Evolutionary conservation across 768 basidiomycete genomes (phyloP), one percentile per base, ranked within the genome.

Genomic region (Tricholoma saponaceum): DNA sequence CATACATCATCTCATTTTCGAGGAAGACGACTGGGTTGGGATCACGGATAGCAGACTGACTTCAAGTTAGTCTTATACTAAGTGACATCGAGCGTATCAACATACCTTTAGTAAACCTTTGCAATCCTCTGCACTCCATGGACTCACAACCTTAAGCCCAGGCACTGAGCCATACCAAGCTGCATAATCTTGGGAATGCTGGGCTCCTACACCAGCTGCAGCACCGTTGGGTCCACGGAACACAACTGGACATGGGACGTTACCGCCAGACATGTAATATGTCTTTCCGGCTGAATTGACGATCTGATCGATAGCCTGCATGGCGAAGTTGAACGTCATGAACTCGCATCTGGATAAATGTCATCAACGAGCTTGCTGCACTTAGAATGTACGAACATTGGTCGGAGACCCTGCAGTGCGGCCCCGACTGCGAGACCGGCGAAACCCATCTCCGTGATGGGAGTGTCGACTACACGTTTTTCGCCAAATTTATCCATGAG

Each of bases 271-370:
- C 97, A 99, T 99, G 84, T 99, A 99, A 76, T 98, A 95, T 4
- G 97, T 99, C 81, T 98, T 99, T 59, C 93, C 97, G 56, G 90
- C 97, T n/a, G 97, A 98, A 83, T 99, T 99, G 75, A 99, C 94
- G 61, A 99, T 99, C 70, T 99, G 97, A 78, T 99, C 97, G 72
- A 99, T 98, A 58, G 97, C 95, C 76, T 95, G 94, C 96, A 98
- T 99, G 63, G 96, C 96, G 71, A 99, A 98, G 82, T 99, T 98
- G 82, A 96, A 98, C 14, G 96, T 98, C 96, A 98, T 98, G 80
- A 98, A 99, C 80, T 98, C 96, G 83, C 95, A 98, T 68, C 92
- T 94, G 58, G 30, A 37, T 23, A 32, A 26, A 39, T 37, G 28
- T 41, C 23, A 62, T 58, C 55, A 46, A 66, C 44, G 62, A 50